Conservation (phyloP, 2,329 filamentous ascomycete species). For the Sporothrix euskadiensis region DNA sequence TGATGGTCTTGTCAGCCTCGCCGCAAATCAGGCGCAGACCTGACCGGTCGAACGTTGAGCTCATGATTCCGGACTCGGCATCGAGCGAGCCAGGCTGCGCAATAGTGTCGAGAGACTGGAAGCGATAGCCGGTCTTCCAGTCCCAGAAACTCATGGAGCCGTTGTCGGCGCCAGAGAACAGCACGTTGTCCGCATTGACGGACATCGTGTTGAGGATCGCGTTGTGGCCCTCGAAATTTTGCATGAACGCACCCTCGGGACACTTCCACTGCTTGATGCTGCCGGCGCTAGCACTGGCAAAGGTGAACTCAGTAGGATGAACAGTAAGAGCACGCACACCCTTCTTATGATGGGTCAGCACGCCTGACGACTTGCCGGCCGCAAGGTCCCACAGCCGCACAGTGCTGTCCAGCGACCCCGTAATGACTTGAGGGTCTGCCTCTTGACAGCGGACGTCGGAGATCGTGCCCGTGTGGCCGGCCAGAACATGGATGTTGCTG, state of each 20-base stretch:
- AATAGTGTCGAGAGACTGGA: slow-evolving; percentile 85
- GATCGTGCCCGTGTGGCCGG: slow-evolving; percentile 88
- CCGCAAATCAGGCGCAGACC: slow-evolving; percentile 88
- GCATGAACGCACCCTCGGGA: slow-evolving; percentile 97
- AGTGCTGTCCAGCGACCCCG: slow-evolving; percentile 86
- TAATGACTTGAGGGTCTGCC: slow-evolving; percentile 93
- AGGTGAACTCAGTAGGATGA: slow-evolving; percentile 93
- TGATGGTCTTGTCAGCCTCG: slow-evolving; percentile 97
- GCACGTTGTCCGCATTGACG: slow-evolving; percentile 90
- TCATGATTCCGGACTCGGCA: slow-evolving; percentile 93
- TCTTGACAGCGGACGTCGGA: slow-evolving; percentile 90
- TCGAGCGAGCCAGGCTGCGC: slow-evolving; percentile 93
- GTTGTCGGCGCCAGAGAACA: slow-evolving; percentile 95
- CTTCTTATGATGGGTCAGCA: slow-evolving; percentile 98
- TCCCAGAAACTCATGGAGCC: slow-evolving; percentile 98
- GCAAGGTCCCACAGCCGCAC: slow-evolving; percentile 94
- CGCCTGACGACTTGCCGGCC: slow-evolving; percentile 92
- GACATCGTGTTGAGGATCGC: slow-evolving; percentile 92
- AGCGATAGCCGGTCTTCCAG: slow-evolving; percentile 94
- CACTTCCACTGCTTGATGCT: slow-evolving; percentile 99
- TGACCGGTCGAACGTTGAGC: slow-evolving; percentile 86
- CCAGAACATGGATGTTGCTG: slow-evolving; percentile 90
- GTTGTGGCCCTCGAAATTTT: slow-evolving; percentile 97
- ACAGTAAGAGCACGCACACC: slow-evolving; percentile 81
- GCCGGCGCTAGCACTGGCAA: slow-evolving; percentile 85